These are phyloP conservation scores for Corylus heterophylla DNA, from an alignment of 306 rosid genomes.

Conservation along the genomic window DNA sequence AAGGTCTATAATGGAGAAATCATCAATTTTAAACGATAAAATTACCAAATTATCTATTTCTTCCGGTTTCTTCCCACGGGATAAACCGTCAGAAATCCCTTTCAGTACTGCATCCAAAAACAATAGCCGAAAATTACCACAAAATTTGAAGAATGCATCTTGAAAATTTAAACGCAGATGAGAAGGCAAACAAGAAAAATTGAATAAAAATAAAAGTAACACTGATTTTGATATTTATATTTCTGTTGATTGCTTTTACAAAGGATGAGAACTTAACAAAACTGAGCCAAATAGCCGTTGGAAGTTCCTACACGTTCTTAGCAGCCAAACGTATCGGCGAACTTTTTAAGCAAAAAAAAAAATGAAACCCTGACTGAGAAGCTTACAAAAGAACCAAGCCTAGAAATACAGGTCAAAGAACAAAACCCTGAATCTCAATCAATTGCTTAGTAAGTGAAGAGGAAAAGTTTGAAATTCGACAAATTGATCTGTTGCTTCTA, in stretches of 20 bases:
- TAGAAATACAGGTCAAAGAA: neutral
- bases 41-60: constrained; percentile 76
- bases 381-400: neutral
- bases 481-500: neutral
- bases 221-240: no score
- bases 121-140: constrained; percentile 12
- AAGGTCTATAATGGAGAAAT: constrained; percentile 5
- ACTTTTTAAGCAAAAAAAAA: neutral
- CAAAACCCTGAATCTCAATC: neutral
- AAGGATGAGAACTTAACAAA: neutral
- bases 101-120: constrained; percentile 70
- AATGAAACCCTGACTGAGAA: neutral
- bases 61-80: constrained; percentile 82
- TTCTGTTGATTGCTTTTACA: neutral
- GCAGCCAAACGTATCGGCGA: neutral
- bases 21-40: neutral
- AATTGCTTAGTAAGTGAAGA: neutral
- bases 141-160: constrained; percentile 7
- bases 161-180: constrained; percentile 5
- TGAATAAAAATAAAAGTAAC: neutral
- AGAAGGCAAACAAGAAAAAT: constrained; percentile 2
- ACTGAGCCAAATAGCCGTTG: neutral
- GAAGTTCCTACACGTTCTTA: neutral
- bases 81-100: constrained; percentile 87
- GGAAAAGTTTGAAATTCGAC: neutral